A percentile compares a stretch with the other conserved stretches of the same genome.
Evolutionary conservation across 768 basidiomycete genomes (phyloP).

Genomic region (Phaeotremella skinneri): DNA sequence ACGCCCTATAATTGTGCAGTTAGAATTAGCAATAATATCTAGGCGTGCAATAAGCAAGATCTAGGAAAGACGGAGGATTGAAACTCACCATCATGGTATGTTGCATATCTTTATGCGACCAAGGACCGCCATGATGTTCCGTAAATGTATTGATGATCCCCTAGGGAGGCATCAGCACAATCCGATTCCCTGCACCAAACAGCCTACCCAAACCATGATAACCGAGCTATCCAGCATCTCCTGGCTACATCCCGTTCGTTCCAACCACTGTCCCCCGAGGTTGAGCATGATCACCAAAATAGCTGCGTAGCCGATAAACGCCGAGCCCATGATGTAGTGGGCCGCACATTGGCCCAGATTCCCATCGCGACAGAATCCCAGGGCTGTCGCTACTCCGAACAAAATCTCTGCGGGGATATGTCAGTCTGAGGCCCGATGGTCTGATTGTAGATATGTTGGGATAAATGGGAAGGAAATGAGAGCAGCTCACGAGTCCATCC

Average conservation of each 20-base stretch:
- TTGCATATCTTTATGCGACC: slow-evolving; percentile 93
- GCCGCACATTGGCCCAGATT: slow-evolving; percentile 74
- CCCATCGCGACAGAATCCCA: slow-evolving; percentile 75
- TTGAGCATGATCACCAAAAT: slow-evolving; percentile 76
- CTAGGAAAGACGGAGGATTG: slow-evolving; percentile 54
- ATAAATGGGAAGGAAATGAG: background rate
- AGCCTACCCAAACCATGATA: slow-evolving; percentile 51
- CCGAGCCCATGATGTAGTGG: slow-evolving; percentile 61
- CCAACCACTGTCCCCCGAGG: slow-evolving; percentile 70
- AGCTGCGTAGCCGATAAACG: slow-evolving; percentile 81
- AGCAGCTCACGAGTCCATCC: slow-evolving; percentile 65
- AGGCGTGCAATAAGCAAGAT: slow-evolving; percentile 53
- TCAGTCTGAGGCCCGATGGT: too few relatives aligned
- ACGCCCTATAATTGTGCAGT: slow-evolving; percentile 55
- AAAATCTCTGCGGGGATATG: slow-evolving; percentile 72
- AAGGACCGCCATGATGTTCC: slow-evolving; percentile 73
- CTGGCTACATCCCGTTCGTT: slow-evolving; percentile 43
- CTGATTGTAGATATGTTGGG: too few relatives aligned
- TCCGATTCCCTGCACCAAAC: background rate
- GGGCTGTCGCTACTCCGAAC: slow-evolving; percentile 69
- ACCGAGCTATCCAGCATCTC: slow-evolving; percentile 53
- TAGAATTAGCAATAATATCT: slow-evolving; percentile 66
- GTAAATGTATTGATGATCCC: slow-evolving; percentile 84
- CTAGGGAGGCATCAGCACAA: slow-evolving; percentile 11
- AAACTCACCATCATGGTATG: slow-evolving; percentile 60